Percentiles rank a stretch among this genome's conserved stretches.
Evolutionary conservation across 2,329 filamentous ascomycete genomes (phyloP).

Genomic region (Albophoma yamanashiensis): DNA sequence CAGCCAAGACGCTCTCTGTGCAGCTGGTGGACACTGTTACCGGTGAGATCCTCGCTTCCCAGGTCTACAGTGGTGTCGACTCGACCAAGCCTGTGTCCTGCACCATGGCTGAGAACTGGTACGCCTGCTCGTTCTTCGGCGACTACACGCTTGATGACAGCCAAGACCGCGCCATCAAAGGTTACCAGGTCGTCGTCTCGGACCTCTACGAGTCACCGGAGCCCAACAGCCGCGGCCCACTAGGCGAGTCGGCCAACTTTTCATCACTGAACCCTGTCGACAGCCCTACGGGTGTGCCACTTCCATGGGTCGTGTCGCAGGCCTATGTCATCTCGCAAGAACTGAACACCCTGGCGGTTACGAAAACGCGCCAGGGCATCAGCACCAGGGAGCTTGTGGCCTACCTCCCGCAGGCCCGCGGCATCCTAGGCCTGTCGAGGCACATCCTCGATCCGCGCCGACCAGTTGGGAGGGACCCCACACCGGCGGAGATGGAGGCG

Average conservation of each 20-base stretch:
- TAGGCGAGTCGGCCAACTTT: slow-evolving; percentile 59
- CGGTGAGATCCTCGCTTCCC: slow-evolving; percentile 65
- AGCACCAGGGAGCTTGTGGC: slow-evolving; percentile 73
- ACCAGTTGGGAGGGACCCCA: slow-evolving; percentile 76
- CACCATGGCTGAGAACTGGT: slow-evolving; percentile 88
- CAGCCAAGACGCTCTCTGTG: slow-evolving; percentile 50
- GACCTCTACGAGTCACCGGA: slow-evolving; percentile 84
- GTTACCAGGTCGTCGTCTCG: slow-evolving; percentile 74
- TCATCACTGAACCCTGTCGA: slow-evolving; percentile 64
- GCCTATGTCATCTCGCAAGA: slow-evolving; percentile 70
- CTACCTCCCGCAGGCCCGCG: slow-evolving; percentile 60
- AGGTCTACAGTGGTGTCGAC: slow-evolving; percentile 64
- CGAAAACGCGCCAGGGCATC: slow-evolving; percentile 86
- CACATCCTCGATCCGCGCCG: slow-evolving; percentile 74
- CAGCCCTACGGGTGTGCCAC: slow-evolving; percentile 39
- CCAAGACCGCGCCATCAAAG: slow-evolving; percentile 52
- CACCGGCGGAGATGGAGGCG: slow-evolving; percentile 59
- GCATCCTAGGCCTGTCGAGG: slow-evolving; percentile 71
- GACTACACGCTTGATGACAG: slow-evolving; percentile 47
- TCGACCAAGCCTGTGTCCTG: slow-evolving; percentile 62
- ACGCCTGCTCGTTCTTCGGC: slow-evolving; percentile 70
- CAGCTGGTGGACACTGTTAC: slow-evolving; percentile 82
- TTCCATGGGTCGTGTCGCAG: slow-evolving; percentile 70
- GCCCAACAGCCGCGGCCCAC: slow-evolving; percentile 73
- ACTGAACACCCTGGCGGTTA: slow-evolving; percentile 72